Evolutionary conservation across 2,329 filamentous ascomycete species (phyloP).

Genomic region (Hymenotorrendiella dingleyae): DNA sequence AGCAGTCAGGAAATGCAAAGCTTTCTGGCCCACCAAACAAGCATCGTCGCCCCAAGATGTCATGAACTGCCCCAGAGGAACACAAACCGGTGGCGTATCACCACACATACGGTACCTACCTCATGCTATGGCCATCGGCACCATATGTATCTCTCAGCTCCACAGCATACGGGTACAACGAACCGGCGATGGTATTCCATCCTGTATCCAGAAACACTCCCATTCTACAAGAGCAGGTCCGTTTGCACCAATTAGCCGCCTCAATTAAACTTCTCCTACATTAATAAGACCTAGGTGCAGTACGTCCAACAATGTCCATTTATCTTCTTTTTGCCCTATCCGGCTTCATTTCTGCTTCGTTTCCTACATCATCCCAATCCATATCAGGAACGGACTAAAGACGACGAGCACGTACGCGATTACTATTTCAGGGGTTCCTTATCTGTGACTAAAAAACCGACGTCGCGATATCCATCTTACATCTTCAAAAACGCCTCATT

Average conservation of each 20-base stretch:
- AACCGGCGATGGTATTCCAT: background rate
- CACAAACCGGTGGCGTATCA: conserved; percentile 2
- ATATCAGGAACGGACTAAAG: background rate
- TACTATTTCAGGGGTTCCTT: conserved; percentile 11
- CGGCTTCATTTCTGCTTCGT: conserved; percentile 1
- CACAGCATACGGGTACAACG: conserved; percentile 5
- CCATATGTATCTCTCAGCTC: background rate
- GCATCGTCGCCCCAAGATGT: background rate
- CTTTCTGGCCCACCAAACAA: conserved; percentile 1
- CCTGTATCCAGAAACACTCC: background rate
- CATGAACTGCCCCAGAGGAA: background rate
- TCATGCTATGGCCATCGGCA: background rate
- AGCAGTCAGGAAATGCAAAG: background rate
- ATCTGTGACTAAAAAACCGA: conserved; percentile 18
- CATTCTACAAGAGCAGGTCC: background rate
- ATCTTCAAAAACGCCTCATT: conserved; percentile 1
- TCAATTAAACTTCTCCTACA: too few relatives aligned
- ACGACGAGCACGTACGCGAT: too few relatives aligned
- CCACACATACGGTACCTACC: background rate
- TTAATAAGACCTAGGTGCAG: too few relatives aligned
- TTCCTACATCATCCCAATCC: background rate
- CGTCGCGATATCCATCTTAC: conserved; percentile 4
- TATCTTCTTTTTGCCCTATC: background rate
- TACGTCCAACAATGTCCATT: background rate
- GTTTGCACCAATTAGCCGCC: background rate